Conservation (phyloP, 495 filamentous ascomycete genomes). For the Poronia punctata region DNA sequence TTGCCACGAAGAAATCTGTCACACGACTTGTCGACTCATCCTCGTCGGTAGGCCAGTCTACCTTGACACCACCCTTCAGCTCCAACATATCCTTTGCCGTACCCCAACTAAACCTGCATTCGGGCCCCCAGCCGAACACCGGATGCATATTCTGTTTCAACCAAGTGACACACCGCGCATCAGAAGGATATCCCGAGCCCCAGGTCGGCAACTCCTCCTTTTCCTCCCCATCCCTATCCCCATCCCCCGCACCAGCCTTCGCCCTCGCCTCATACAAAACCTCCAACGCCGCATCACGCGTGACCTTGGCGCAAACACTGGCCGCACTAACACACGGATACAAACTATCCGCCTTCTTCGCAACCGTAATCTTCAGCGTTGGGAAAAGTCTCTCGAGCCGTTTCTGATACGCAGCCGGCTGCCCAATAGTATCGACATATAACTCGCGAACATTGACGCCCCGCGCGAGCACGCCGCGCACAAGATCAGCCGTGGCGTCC, state of each 20-base stretch:
- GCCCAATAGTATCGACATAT: slow-evolving; percentile 92
- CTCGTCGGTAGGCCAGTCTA: slow-evolving; percentile 78
- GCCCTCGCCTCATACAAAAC: slow-evolving; percentile 52
- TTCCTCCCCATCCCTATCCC: slow-evolving; percentile 5
- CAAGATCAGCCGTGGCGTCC: slow-evolving; percentile 86
- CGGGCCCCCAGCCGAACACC: slow-evolving; percentile 89
- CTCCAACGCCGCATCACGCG: slow-evolving; percentile 81
- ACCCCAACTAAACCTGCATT: slow-evolving; percentile 91
- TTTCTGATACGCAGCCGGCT: slow-evolving; percentile 71
- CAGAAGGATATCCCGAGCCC: slow-evolving; percentile 92
- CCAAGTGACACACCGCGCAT: slow-evolving; percentile 75
- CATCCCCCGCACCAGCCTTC: slow-evolving; percentile 11
- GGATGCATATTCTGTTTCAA: slow-evolving; percentile 80
- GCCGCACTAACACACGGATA: slow-evolving; percentile 94
- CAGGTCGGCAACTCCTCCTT: slow-evolving; percentile 45
- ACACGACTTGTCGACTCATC: slow-evolving; percentile 58
- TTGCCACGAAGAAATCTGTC: slow-evolving; percentile 61
- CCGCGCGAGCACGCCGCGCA: slow-evolving; percentile 61
- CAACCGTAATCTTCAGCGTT: slow-evolving; percentile 70
- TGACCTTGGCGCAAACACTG: slow-evolving; percentile 92
- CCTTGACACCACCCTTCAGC: slow-evolving; percentile 49
- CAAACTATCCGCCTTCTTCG: slow-evolving; percentile 90
- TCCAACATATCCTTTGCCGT: slow-evolving; percentile 93
- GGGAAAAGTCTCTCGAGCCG: slow-evolving; percentile 83
- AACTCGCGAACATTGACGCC: slow-evolving; percentile 81